Conservation (phyloP, 768 basidiomycete genomes). For the Tulasnella sp. region DNA sequence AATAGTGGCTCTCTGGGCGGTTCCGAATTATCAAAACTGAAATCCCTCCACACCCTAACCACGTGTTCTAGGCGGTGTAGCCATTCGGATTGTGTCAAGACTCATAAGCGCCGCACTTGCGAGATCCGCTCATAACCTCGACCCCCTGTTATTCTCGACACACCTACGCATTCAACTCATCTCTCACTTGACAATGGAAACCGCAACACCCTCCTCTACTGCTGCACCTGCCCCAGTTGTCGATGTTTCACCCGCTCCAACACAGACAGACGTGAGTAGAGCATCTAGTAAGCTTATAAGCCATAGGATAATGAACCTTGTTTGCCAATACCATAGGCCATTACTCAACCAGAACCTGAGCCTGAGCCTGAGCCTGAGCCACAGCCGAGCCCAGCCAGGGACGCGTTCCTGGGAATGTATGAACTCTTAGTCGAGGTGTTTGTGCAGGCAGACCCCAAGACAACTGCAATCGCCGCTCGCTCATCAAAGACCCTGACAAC, state of each 20-base stretch:
- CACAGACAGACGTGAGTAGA: neutral
- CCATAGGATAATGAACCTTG: neutral
- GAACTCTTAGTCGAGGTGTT: neutral
- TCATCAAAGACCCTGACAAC: constrained; percentile 1
- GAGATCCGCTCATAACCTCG: neutral
- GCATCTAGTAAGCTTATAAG: no score
- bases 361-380: neutral
- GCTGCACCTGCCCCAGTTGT: neutral
- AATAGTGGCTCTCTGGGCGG: neutral
- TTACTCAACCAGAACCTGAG: no score
- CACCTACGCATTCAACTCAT: no score
- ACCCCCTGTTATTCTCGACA: neutral
- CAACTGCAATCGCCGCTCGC: neutral
- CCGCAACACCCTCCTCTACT: neutral
- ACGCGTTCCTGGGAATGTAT: neutral
- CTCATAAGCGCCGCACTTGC: neutral
- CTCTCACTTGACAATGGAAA: no score
- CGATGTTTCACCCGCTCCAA: neutral
- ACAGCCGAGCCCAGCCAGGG: neutral
- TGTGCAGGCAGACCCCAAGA: neutral
- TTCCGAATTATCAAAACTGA: neutral
- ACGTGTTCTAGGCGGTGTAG: neutral
- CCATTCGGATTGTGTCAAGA: neutral
- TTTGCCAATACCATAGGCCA: neutral
- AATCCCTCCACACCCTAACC: neutral